Conservation (phyloP, 306 rosid species). For the Fagus crenata region DNA sequence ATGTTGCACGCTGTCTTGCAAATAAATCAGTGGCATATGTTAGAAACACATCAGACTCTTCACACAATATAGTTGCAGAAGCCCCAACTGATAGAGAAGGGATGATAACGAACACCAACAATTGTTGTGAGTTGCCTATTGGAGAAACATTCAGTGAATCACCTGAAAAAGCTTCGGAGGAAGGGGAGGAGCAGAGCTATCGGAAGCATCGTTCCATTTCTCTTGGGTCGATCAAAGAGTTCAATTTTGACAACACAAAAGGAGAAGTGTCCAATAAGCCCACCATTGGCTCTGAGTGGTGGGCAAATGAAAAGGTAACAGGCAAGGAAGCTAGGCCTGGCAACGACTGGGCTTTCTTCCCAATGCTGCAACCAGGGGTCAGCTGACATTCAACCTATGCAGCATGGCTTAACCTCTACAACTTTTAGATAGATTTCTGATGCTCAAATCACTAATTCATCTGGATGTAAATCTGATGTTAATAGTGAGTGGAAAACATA, state of each 20-base stretch:
- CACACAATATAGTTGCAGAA: slow-evolving; percentile 50
- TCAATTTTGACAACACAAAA: slow-evolving; percentile 80
- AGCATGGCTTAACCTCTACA: slow-evolving; percentile 40
- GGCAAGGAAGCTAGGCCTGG: slow-evolving; percentile 61
- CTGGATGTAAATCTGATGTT: slow-evolving; percentile 47
- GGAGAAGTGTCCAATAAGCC: slow-evolving; percentile 52
- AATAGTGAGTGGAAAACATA: slow-evolving; percentile 32
- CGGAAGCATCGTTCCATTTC: slow-evolving; percentile 63
- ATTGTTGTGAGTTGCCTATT: slow-evolving; percentile 32
- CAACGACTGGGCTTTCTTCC: slow-evolving; percentile 78
- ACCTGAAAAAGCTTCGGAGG: slow-evolving; percentile 40
- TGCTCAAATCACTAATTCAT: slow-evolving; percentile 38
- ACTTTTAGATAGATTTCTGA: slow-evolving; percentile 26
- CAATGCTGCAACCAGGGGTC: slow-evolving; percentile 70
- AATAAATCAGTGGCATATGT: slow-evolving; percentile 51
- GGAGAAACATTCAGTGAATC: slow-evolving; percentile 42
- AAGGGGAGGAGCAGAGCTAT: slow-evolving; percentile 53
- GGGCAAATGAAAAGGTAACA: slow-evolving; percentile 61
- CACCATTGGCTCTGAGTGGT: slow-evolving; percentile 67
- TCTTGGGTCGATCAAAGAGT: slow-evolving; percentile 72
- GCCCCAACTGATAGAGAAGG: slow-evolving; percentile 40
- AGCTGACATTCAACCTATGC: slow-evolving; percentile 39
- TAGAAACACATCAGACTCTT: slow-evolving; percentile 53
- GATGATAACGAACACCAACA: slow-evolving; percentile 34
- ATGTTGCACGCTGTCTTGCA: slow-evolving; percentile 87